These are phyloP conservation scores for Dothistroma pini DNA, from an alignment of 2,329 filamentous ascomycete species.

Conservation along the genomic window DNA sequence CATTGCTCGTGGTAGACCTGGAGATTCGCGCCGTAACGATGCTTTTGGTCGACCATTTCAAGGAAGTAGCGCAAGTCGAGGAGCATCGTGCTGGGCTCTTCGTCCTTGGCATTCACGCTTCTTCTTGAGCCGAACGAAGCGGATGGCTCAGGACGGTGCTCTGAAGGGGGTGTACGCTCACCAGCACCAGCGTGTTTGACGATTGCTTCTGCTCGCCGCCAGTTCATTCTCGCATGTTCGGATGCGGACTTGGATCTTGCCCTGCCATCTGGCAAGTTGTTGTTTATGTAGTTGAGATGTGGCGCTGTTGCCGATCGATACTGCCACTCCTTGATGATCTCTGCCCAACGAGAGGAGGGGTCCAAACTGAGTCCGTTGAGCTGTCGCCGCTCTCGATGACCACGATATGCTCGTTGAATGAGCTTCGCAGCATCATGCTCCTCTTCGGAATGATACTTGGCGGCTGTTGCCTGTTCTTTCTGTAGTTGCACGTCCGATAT, in stretches of 20 bases:
- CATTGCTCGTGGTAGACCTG: constrained; percentile 77
- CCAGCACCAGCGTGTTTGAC: constrained; percentile 69
- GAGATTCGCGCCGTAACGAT: constrained; percentile 80
- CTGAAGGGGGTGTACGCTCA: constrained; percentile 44
- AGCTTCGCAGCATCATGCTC: constrained; percentile 30
- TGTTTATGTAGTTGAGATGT: constrained; percentile 8
- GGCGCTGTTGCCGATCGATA: constrained; percentile 27
- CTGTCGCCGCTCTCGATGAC: constrained; percentile 69
- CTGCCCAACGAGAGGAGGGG: constrained; percentile 65
- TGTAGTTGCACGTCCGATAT: constrained; percentile 27
- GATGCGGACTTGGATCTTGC: constrained; percentile 17
- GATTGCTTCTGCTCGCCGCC: constrained; percentile 69
- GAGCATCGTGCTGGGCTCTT: constrained; percentile 59
- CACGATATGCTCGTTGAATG: constrained; percentile 64
- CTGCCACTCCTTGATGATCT: constrained; percentile 47
- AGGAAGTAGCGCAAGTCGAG: constrained; percentile 83
- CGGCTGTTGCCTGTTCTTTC: constrained; percentile 25
- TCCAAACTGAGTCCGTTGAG: constrained; percentile 65
- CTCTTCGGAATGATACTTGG: constrained; percentile 26
- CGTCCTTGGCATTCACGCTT: constrained; percentile 54
- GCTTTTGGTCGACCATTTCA: constrained; percentile 69
- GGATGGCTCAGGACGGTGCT: constrained; percentile 25
- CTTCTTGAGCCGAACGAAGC: constrained; percentile 48
- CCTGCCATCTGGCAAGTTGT: constrained; percentile 3
- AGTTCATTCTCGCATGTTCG: constrained; percentile 57